Conservation (phyloP, 129 eudicot species). For the Scalesia atractyloides region DNA sequence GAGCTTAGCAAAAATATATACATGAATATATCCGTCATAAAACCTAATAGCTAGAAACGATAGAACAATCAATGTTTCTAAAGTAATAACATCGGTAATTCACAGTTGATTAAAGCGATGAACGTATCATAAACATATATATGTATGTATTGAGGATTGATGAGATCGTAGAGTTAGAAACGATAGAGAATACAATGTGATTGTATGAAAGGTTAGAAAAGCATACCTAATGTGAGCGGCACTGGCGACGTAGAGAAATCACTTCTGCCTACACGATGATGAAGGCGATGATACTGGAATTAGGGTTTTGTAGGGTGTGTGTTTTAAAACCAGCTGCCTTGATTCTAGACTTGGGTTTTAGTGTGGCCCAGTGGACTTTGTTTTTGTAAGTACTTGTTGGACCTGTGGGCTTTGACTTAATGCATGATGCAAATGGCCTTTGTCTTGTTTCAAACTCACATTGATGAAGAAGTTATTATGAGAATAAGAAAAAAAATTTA, state of each 20-base stretch:
- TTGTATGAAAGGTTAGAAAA: background rate
- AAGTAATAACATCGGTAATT: no score
- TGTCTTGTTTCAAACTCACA: no score
- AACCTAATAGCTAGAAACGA: no score
- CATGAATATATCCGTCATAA: no score
- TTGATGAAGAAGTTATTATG: no score
- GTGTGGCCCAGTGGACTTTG: conserved; percentile 17
- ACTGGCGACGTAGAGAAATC: conserved; percentile 10
- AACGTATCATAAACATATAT: no score
- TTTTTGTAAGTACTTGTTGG: background rate
- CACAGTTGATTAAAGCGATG: no score
- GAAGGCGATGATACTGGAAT: conserved; percentile 20
- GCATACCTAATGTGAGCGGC: conserved; percentile 7
- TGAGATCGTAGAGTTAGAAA: background rate
- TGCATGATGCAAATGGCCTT: no score
- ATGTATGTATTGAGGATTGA: no score
- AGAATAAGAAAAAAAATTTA: no score
- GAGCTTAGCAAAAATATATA: no score
- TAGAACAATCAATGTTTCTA: no score
- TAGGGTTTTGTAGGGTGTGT: conserved; percentile 28
- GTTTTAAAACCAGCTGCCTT: background rate
- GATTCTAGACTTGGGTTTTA: background rate
- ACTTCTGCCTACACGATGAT: conserved; percentile 3
- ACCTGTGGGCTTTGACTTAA: background rate
- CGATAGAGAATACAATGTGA: background rate